A percentile compares a stretch with the other conserved stretches of the same genome.
Conservation (phyloP, 176 grass and related monocot genomes). For the sorghum (Sorghum bicolor) region Sorghum_bicolor_NCBIv3 NC_012870.2:56816001-56816500, state of each 20-base stretch:
- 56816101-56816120: slow-evolving; percentile 74
- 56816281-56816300: slow-evolving; percentile 76
- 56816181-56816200: slow-evolving; percentile 88
- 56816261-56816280: slow-evolving; percentile 55
- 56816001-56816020: slow-evolving; percentile 75
- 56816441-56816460: background rate
- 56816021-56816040: slow-evolving; percentile 59
- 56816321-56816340: slow-evolving; percentile 12
- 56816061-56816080: slow-evolving; percentile 32
- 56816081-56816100: slow-evolving; percentile 75
- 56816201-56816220: slow-evolving; percentile 77
- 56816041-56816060: slow-evolving; percentile 55
- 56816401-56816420: background rate
- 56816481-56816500: background rate
- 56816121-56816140: slow-evolving; percentile 65
- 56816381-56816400: background rate
- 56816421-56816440: background rate
- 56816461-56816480: background rate
- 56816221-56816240: slow-evolving; percentile 55
- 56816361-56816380: background rate
- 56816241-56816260: slow-evolving; percentile 55
- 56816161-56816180: slow-evolving; percentile 76
- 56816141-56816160: slow-evolving; percentile 58
- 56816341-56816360: background rate
- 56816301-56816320: slow-evolving; percentile 6